Evolutionary conservation across 192 early-diverging fungal species (phyloP).

Genomic region (Coemansia umbellata): DNA sequence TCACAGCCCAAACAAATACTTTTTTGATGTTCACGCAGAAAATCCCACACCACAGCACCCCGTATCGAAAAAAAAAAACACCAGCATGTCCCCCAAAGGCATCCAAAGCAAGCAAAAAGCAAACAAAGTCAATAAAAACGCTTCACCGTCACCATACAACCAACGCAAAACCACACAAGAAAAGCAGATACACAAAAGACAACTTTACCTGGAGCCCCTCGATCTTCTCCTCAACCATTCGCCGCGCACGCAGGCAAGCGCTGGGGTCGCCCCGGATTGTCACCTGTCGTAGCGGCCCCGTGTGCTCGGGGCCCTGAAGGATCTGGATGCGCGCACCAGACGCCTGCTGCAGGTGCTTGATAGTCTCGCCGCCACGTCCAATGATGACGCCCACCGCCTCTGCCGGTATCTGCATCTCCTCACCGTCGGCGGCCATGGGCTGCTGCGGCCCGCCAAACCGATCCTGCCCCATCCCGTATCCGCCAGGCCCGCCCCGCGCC

Average conservation of each 20-base stretch:
- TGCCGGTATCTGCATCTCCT: constrained; percentile 39
- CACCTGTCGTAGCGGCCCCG: constrained; percentile 27
- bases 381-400: constrained; percentile 45
- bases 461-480: constrained; percentile 1
- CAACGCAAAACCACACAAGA: neutral
- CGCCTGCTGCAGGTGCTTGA: constrained; percentile 42
- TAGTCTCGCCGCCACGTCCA: constrained; percentile 46
- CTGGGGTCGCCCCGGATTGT: constrained; percentile 29
- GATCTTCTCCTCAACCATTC: constrained; percentile 51
- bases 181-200: constrained; percentile 9
- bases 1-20: neutral
- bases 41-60: neutral
- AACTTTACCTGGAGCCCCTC: constrained; percentile 35
- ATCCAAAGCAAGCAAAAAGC: no score
- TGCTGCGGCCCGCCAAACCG: constrained; percentile 1
- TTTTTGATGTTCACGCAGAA: neutral
- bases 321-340: constrained; percentile 40
- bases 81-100: neutral
- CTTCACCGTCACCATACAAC: neutral
- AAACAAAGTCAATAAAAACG: no score
- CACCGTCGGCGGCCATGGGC: neutral
- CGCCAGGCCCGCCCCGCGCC: neutral
- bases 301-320: constrained; percentile 36
- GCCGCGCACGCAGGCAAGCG: constrained; percentile 30
- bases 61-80: neutral